Conservation (phyloP, 1,284 basidiomycete species). For the Cutaneotrichosporon spelunceum region DNA sequence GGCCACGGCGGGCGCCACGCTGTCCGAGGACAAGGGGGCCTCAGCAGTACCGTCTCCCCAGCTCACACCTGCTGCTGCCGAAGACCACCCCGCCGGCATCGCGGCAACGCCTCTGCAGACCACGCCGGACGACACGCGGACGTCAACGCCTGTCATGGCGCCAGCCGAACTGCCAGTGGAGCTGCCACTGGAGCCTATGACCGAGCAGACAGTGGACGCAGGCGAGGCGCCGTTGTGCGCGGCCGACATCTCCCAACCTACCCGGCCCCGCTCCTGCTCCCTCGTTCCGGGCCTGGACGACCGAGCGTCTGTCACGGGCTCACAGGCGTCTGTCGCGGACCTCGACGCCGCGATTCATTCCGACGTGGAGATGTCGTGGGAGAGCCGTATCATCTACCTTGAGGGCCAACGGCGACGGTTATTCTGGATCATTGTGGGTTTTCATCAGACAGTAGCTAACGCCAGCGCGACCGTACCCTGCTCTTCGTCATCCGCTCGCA, state of each 20-base stretch:
- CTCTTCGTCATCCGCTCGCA: constrained; percentile 25
- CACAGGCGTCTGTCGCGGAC: constrained; percentile 21
- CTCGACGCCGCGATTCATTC: constrained; percentile 31
- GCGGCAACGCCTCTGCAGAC: background rate
- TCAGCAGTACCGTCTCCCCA: background rate
- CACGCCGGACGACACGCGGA: background rate
- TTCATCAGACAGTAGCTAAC: background rate
- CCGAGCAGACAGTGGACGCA: background rate
- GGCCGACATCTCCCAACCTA: too few species aligned
- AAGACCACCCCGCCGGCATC: background rate
- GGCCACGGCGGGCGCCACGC: background rate
- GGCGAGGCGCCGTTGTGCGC: background rate
- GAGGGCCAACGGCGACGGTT: constrained; percentile 23
- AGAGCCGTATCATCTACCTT: constrained; percentile 20
- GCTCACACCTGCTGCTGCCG: background rate
- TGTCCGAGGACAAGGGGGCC: background rate
- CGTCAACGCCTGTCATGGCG: background rate
- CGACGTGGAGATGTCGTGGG: constrained; percentile 16
- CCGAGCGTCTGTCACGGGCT: background rate
- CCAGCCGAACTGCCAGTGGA: background rate
- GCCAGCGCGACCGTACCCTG: constrained; percentile 34
- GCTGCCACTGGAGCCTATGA: background rate
- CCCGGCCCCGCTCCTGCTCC: background rate
- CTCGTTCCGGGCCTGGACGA: background rate
- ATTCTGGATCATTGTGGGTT: constrained; percentile 39